A percentile compares a stretch with the other conserved stretches of the same genome.
phyloP scores from a whole-genome alignment of 2,329 filamentous ascomycete species.

The Colletotrichum liriopes region DNA sequence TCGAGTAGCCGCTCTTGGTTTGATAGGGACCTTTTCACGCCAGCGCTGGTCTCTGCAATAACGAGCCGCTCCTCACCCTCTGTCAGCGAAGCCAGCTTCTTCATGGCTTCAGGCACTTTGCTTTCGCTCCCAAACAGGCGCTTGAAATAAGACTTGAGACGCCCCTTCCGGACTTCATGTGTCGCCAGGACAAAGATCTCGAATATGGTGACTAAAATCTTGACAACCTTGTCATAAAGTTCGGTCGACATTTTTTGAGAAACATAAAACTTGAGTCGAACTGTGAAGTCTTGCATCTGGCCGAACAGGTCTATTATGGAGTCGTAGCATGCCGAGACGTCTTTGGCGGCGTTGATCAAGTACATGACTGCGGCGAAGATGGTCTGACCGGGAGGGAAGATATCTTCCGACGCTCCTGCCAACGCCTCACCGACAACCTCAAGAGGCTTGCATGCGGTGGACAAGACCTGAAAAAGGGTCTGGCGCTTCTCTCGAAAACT shows the following conservation, averaged over 20 bases:
- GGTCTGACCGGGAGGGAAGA: conserved; percentile 58
- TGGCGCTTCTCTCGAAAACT: conserved; percentile 56
- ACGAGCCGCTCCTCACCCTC: conserved; percentile 60
- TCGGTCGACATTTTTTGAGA: conserved; percentile 55
- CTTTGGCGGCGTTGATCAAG: conserved; percentile 60
- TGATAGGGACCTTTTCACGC: conserved; percentile 54
- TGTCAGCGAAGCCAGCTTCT: conserved; percentile 58
- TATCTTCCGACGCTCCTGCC: conserved; percentile 54
- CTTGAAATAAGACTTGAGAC: conserved; percentile 59
- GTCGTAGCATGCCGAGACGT: conserved; percentile 62
- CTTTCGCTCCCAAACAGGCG: conserved; percentile 58
- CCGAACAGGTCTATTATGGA: conserved; percentile 61
- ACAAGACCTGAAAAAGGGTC: conserved; percentile 53
- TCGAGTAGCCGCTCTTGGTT: conserved; percentile 55
- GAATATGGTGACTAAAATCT: conserved; percentile 61
- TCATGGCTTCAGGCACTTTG: conserved; percentile 57
- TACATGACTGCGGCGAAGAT: conserved; percentile 62
- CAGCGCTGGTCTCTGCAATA: conserved; percentile 60
- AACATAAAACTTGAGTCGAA: conserved; percentile 59
- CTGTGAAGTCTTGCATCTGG: conserved; percentile 60
- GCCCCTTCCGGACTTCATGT: conserved; percentile 59
- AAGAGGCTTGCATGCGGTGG: conserved; percentile 53
- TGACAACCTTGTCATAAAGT: conserved; percentile 57
- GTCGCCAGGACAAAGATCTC: conserved; percentile 62
- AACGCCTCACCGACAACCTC: conserved; percentile 58